Evolutionary conservation across 1,139 yeast genomes (phyloP).

Genomic region (Pichia sp.): DNA sequence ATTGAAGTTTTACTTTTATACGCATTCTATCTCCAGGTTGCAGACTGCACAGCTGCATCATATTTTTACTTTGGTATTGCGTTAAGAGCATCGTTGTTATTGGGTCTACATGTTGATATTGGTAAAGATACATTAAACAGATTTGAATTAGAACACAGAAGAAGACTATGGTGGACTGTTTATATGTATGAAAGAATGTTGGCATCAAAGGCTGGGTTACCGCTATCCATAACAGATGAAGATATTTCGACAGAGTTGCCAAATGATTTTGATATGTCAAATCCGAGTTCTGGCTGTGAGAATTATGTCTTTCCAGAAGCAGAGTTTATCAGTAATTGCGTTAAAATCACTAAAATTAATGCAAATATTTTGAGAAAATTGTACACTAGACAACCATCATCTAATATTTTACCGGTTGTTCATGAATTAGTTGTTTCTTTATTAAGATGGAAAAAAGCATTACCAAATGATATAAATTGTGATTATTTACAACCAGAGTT

Average conservation of each 20-base stretch:
- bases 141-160: slow-evolving; percentile 69
- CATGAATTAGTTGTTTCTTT: slow-evolving; percentile 65
- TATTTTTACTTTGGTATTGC: slow-evolving; percentile 79
- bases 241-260: slow-evolving; percentile 75
- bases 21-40: slow-evolving; percentile 78
- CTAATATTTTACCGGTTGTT: slow-evolving; percentile 67
- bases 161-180: slow-evolving; percentile 89
- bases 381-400: slow-evolving; percentile 70
- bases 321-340: slow-evolving; percentile 71
- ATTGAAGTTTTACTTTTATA: slow-evolving; percentile 72
- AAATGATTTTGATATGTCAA: slow-evolving; percentile 56
- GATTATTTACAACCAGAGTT: slow-evolving; percentile 54
- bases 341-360: slow-evolving; percentile 72
- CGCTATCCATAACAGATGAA: slow-evolving; percentile 71
- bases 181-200: slow-evolving; percentile 85
- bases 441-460: slow-evolving; percentile 60
- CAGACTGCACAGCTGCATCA: slow-evolving; percentile 78
- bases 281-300: slow-evolving; percentile 51
- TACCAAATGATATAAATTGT: slow-evolving; percentile 59
- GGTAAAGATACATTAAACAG: slow-evolving; percentile 58
- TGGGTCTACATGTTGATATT: slow-evolving; percentile 83
- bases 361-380: slow-evolving; percentile 66
- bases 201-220: slow-evolving; percentile 79
- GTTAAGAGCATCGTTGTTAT: slow-evolving; percentile 60
- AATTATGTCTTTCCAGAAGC: slow-evolving; percentile 76